Evolutionary conservation across 768 basidiomycete species (phyloP), one percentile per base, ranked within the genome.

Genomic region (Phanerodontia chrysosporium): DNA sequence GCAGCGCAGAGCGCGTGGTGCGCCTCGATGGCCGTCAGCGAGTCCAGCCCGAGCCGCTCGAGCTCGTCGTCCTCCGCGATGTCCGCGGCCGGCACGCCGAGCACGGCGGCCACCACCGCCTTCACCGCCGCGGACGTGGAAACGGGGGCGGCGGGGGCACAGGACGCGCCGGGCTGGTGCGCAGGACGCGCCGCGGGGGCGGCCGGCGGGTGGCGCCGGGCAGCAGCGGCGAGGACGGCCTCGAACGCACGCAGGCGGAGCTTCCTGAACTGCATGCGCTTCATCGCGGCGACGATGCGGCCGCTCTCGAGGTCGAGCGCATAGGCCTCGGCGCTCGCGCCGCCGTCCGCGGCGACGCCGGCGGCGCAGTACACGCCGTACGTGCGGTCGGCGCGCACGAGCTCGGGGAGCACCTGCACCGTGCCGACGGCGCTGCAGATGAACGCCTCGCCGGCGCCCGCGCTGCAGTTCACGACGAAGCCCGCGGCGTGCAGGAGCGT

Each of bases 401-500:
- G 62, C 16, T 74, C 66, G 1, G 80, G 74, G 1, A 87, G 64
- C 5, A 83, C 65, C 57, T 78, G 77, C 42, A 86, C 72, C 5
- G 74, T 66, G 18, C 75, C 80, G 29, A 88, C 74, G 24, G 79
- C 76, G 28, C 72, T 79, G 74, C 89, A 90, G 55, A 91, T 85
- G 67, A 81, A 86, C 0, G 79, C 84, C 54, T 87, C 80, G 25
- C 80, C 73, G 24, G 74, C 56, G 12, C 73, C 69, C 8, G 78
- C 80, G 44, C 76, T 79, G 65, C 83, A 67, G 68, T 90, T 91
- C 25, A 82, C 78, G 35, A 89, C 72, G 69, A 90, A 88, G 2
- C 89, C 89, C 0, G 87, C 83, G 36, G 82, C 77, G 58, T 90
- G 89, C 28, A 89, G 72, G 30, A 90, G 73, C 0, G 85, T 82